phyloP scores from a whole-genome alignment of 352 stramenopile species.

The Globisporangium iwayamae region DNA sequence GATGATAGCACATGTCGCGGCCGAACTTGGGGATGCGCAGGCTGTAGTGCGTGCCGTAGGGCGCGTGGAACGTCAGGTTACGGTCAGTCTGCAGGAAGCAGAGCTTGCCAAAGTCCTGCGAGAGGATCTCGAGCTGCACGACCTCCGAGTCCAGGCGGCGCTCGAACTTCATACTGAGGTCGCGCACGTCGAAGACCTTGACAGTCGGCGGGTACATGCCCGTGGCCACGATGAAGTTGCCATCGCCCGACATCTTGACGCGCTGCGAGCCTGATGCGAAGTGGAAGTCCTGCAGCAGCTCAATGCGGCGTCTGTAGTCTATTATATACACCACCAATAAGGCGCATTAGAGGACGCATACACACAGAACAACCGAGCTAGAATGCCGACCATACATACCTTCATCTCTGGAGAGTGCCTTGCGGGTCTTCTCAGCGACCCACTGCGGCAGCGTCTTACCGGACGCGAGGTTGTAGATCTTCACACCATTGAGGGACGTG shows the following conservation, averaged over 20 bases:
- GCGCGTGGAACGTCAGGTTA: conserved; percentile 96
- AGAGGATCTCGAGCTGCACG: conserved; percentile 94
- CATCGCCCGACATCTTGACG: conserved; percentile 93
- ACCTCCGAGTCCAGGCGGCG: conserved; percentile 96
- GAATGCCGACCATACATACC: conserved; percentile 11
- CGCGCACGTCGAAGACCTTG: conserved; percentile 93
- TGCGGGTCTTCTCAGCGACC: conserved; percentile 89
- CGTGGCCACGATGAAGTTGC: conserved; percentile 94
- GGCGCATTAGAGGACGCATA: conserved; percentile 16
- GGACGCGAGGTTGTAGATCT: conserved; percentile 96
- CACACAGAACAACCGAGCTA: background rate
- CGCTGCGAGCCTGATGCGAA: conserved; percentile 93
- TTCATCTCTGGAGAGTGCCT: conserved; percentile 68
- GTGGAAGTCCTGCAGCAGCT: conserved; percentile 99
- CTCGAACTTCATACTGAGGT: conserved; percentile 99
- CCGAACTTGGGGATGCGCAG: conserved; percentile 97
- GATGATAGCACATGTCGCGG: conserved; percentile 96
- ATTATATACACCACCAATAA: conserved; percentile 3
- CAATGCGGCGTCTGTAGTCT: conserved; percentile 92
- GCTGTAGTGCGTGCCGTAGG: conserved; percentile 96
- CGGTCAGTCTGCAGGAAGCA: conserved; percentile 95
- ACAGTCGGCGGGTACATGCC: conserved; percentile 97
- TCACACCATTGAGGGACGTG: conserved; percentile 89
- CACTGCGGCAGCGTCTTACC: conserved; percentile 94
- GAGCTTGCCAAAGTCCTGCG: conserved; percentile 97